Evolutionary conservation across 2,329 filamentous ascomycete species (phyloP), one percentile per base, ranked within the genome.

Genomic region (Emmonsiellopsis sp.): DNA sequence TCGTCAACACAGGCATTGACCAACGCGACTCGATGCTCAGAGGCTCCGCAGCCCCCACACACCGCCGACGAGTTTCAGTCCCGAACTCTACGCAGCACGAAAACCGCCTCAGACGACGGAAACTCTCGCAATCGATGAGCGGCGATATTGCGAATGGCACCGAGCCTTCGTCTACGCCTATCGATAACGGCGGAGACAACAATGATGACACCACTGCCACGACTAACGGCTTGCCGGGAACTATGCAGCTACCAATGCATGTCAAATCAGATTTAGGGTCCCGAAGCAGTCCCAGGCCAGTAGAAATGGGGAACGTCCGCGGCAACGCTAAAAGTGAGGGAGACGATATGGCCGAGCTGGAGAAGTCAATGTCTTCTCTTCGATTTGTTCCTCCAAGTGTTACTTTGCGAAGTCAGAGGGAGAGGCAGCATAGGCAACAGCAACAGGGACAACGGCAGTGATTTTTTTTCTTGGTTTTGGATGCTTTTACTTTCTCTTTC

Each of bases 1-100:
- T 97, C 51, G 86, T 94, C 2, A 88, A 90, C 59, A 83, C 89
- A 57, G 93, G 93, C n/a, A 87, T 96, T 56, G 92, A 96, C 64
- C 85, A 85, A 47, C 82, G 88, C 50, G 83, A 78, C 43, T 95
- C 89, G 15, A 82, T 98, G 71, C 75, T 97, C 10, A 76, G 82
- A 48, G 79, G 84, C n/a, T 54, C 55, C 35, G 9, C 49, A 6
- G 41, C 45, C 15, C 61, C 63, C 8, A 56, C 65, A 46, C 63
- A 66, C 40, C 58, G 62, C 35, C 65, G 69, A 30, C 67, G 70
- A 45, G 60, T 72, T 26, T 73, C 70, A 45, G 58, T 73, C 26
- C 71, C 70, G 8, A 62, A 63, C 3, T 57, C 61, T 7, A 62
- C 64, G 49, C 55, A 67, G 31, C 63, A 67, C 38, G 68, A 69